phyloP scores from a whole-genome alignment of 352 stramenopile genomes.

The Phytophthora rubi region DNA sequence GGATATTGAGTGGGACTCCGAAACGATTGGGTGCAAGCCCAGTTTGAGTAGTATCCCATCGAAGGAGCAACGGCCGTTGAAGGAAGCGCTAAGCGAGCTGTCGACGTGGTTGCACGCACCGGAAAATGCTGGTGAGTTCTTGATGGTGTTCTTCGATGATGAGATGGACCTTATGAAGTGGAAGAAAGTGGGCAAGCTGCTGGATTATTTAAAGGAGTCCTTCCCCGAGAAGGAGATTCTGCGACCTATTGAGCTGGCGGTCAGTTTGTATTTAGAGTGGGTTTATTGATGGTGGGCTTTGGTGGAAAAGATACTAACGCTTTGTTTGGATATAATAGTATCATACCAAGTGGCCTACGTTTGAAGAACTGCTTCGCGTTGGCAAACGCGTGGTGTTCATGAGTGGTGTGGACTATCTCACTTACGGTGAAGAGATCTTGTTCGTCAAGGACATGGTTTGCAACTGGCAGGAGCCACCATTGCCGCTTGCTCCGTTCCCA shows the following conservation, averaged over 20 bases:
- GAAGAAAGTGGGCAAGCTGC: constrained; percentile 77
- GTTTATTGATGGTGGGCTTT: background rate
- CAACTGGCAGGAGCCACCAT: constrained; percentile 73
- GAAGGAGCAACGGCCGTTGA: constrained; percentile 61
- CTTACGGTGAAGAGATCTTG: constrained; percentile 65
- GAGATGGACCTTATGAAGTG: constrained; percentile 74
- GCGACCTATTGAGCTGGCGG: constrained; percentile 61
- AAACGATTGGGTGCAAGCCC: constrained; percentile 76
- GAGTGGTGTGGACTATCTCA: constrained; percentile 76
- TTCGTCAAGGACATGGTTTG: constrained; percentile 82
- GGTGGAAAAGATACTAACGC: background rate
- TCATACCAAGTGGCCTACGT: constrained; percentile 59
- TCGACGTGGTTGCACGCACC: constrained; percentile 64
- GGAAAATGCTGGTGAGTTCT: constrained; percentile 67
- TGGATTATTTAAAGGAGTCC: constrained; percentile 70
- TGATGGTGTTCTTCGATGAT: constrained; percentile 89
- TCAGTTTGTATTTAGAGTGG: constrained; percentile 28
- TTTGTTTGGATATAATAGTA: constrained; percentile 34
- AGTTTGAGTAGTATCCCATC: constrained; percentile 81
- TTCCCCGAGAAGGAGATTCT: constrained; percentile 73
- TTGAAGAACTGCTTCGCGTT: constrained; percentile 61
- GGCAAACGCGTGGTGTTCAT: constrained; percentile 84
- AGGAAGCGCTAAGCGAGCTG: constrained; percentile 63
- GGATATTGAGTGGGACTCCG: constrained; percentile 64
- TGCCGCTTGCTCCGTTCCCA: constrained; percentile 71